These are phyloP conservation scores for Trichaptum fuscoviolaceum DNA, from an alignment of 768 basidiomycete species.

Conservation along the genomic window DNA sequence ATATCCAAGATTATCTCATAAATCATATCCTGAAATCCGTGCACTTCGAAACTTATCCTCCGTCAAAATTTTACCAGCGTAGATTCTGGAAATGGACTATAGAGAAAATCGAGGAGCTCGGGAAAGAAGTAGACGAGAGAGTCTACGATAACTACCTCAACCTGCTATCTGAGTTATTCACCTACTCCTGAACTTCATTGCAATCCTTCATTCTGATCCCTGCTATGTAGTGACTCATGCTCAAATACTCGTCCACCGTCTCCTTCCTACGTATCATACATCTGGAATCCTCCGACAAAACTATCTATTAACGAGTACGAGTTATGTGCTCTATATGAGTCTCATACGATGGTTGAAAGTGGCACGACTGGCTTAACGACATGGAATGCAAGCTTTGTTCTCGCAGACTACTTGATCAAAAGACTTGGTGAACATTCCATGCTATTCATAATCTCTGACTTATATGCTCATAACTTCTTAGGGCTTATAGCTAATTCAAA, in stretches of 20 bases:
- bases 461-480: conserved; percentile 11
- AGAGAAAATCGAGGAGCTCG: conserved; percentile 46
- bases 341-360: conserved; percentile 63
- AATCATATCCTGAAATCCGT: conserved; percentile 42
- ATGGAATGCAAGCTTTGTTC: conserved; percentile 67
- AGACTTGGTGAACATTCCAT: conserved; percentile 43
- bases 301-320: conserved; percentile 23
- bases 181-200: conserved; percentile 20
- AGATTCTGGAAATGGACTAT: conserved; percentile 75
- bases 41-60: conserved; percentile 56
- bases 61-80: conserved; percentile 56
- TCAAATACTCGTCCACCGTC: conserved; percentile 31
- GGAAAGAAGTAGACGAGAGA: conserved; percentile 57
- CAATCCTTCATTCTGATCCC: conserved; percentile 6
- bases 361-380: conserved; percentile 80
- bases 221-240: conserved; percentile 13
- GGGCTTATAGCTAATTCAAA: conserved; percentile 40
- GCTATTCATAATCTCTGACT: not conserved
- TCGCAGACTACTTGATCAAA: conserved; percentile 55
- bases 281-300: conserved; percentile 37
- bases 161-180: conserved; percentile 31
- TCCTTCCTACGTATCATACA: conserved; percentile 62
- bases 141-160: conserved; percentile 61
- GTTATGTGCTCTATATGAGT: conserved; percentile 62
- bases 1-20: conserved; percentile 54